Percentiles rank a stretch among this genome's conserved stretches.
These are phyloP conservation scores for Aspergillus sclerotiicarbonarius DNA, from an alignment of 495 filamentous ascomycete species.

Conservation along the genomic window DNA sequence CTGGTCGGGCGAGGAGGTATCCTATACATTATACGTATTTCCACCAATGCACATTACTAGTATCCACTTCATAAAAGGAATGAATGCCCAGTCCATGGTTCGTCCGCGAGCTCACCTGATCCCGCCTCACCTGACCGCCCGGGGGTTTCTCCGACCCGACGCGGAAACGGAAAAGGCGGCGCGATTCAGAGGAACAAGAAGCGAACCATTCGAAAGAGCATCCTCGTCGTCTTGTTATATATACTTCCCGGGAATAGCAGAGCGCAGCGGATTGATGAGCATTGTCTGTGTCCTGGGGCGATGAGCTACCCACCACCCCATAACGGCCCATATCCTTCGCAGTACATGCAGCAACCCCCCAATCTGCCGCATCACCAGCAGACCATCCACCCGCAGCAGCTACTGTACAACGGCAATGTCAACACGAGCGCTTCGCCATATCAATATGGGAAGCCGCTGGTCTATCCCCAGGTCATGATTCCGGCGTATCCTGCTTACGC, in stretches of 20 bases:
- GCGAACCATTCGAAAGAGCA: slow-evolving; percentile 5
- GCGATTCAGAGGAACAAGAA: slow-evolving; percentile 4
- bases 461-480: slow-evolving; percentile 40
- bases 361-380: slow-evolving; percentile 25
- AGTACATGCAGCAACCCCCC: slow-evolving; percentile 37
- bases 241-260: slow-evolving; percentile 13
- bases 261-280: slow-evolving; percentile 20
- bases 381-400: slow-evolving; percentile 32
- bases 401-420: slow-evolving; percentile 43
- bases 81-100: neutral
- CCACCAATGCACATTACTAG: neutral
- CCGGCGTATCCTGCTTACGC: slow-evolving; percentile 33
- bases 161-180: slow-evolving; percentile 25
- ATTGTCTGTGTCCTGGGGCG: slow-evolving; percentile 36
- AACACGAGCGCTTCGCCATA: slow-evolving; percentile 32
- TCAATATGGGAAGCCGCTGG: slow-evolving; percentile 40
- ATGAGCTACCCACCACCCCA: slow-evolving; percentile 51
- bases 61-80: no score
- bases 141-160: slow-evolving; percentile 40
- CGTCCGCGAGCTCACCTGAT: slow-evolving; percentile 9
- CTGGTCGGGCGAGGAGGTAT: no score
- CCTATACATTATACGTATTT: no score
- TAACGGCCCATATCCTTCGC: slow-evolving; percentile 43
- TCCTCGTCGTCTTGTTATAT: slow-evolving; percentile 6
- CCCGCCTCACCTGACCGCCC: slow-evolving; percentile 15